Evolutionary conservation across 805 yeast genomes (phyloP), one percentile per base, ranked within the genome.

Genomic region (Komagataella ulmi): DNA sequence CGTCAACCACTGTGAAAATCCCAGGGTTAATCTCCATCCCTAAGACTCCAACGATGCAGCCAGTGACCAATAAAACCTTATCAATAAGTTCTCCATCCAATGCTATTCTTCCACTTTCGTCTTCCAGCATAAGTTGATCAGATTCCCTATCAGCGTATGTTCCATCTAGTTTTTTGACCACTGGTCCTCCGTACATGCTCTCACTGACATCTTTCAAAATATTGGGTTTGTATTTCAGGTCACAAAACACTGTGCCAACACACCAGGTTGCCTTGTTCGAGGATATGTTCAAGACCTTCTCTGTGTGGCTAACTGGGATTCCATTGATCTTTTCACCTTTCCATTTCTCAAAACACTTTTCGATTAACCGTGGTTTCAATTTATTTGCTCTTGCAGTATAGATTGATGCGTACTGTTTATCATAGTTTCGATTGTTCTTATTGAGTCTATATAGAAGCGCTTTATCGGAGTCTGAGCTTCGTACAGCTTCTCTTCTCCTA

Each of bases 21-120:
- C 98, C 98, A 0, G 89, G 81, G 48, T 77, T 80, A 7, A 85
- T 74, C 62, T 90, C 97, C 69, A 87, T 81, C 0, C 99, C 99
- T 8, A 89, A 64, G 1, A 89, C 76, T 0, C 91, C 98, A 6
- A 89, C 79, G 0, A 90, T 83, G n/a, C 81, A 76, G 3, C 99
- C 99, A 0, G 97, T 93, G 0, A 90, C 95, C 23, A 91, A 70
- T 2, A 83, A 75, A 17, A 77, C 71, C 50, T 71, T 69, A 46
- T 85, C 73, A 36, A 82, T 65, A 17, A 76, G 74, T 23, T 88
- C 90, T 47, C 79, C 79, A 49, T 78, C 81, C 19, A 93, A 67
- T 36, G 80, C 64, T 6, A 95, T 83, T 50, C 99, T 72, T 3
- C 99, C 99, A 52, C 89, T 81, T 60, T 89, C 97, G 66, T 93